These are phyloP conservation scores for Farysia itapuensis DNA, from an alignment of 1,284 basidiomycete species.

Conservation along the genomic window DNA sequence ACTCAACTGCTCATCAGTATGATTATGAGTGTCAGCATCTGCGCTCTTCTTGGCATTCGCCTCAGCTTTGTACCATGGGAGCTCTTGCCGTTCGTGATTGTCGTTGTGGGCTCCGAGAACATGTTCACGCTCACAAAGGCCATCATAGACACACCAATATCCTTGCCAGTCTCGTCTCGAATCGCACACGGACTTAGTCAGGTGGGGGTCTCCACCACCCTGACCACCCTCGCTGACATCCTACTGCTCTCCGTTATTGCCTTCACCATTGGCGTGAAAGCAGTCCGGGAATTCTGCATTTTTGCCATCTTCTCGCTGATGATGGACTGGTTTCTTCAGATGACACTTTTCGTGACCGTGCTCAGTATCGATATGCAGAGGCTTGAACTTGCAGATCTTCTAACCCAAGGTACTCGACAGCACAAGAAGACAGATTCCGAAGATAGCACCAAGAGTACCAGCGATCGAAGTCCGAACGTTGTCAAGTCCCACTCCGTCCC, in stretches of 20 bases:
- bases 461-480: neutral
- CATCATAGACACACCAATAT: constrained; percentile 83
- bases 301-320: constrained; percentile 92
- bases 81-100: constrained; percentile 86
- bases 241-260: constrained; percentile 77
- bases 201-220: constrained; percentile 84
- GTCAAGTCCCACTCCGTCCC: constrained; percentile 1
- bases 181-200: constrained; percentile 84
- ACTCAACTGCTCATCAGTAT: constrained; percentile 89
- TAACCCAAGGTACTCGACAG: constrained; percentile 39
- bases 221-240: constrained; percentile 87
- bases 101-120: constrained; percentile 94
- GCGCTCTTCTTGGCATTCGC: constrained; percentile 78
- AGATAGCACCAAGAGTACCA: neutral
- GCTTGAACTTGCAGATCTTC: constrained; percentile 65
- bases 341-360: constrained; percentile 87
- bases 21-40: constrained; percentile 87
- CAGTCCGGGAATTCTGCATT: constrained; percentile 87
- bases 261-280: constrained; percentile 71
- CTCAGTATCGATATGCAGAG: constrained; percentile 87
- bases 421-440: constrained; percentile 2
- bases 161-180: constrained; percentile 85
- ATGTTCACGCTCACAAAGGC: constrained; percentile 92
- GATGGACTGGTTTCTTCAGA: constrained; percentile 91
- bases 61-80: constrained; percentile 85